Percentiles rank a stretch among this genome's conserved stretches.
Evolutionary conservation across 805 yeast species (phyloP).

Genomic region (Komagataella ulmi): DNA sequence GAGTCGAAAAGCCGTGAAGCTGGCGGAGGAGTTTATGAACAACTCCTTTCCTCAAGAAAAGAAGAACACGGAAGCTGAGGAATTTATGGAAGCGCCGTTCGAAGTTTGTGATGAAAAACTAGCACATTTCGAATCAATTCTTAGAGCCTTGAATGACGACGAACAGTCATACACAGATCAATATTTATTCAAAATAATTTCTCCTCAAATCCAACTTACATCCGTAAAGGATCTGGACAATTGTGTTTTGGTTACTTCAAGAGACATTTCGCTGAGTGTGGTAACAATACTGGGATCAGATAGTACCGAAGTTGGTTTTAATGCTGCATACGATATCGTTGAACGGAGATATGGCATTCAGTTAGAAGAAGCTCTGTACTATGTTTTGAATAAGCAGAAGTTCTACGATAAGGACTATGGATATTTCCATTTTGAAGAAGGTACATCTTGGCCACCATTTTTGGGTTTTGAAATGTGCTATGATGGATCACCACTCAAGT

Average conservation of each 20-base stretch:
- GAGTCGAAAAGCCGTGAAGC: constrained; percentile 32
- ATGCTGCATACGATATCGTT: constrained; percentile 5
- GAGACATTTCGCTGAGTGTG: constrained; percentile 53
- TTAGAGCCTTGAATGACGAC: constrained; percentile 25
- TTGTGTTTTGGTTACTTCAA: constrained; percentile 61
- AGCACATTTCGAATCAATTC: constrained; percentile 37
- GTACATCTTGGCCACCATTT: constrained; percentile 89
- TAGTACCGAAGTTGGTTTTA: constrained; percentile 22
- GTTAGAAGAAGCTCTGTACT: constrained; percentile 60
- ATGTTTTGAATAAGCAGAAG: constrained; percentile 45
- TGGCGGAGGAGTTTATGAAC: constrained; percentile 20
- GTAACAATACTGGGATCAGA: constrained; percentile 42
- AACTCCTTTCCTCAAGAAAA: constrained; percentile 29
- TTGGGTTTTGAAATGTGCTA: constrained; percentile 59
- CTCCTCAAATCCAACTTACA: constrained; percentile 74
- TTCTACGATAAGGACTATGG: constrained; percentile 10
- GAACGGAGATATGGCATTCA: constrained; percentile 55
- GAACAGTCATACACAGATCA: constrained; percentile 25
- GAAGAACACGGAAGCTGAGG: neutral
- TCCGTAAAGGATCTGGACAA: constrained; percentile 37
- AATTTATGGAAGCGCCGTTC: neutral
- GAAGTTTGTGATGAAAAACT: constrained; percentile 18
- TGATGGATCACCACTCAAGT: constrained; percentile 30
- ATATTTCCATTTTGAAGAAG: constrained; percentile 28
- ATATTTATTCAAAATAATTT: constrained; percentile 50